phyloP scores from a whole-genome alignment of 2,329 filamentous ascomycete species.

The Fusarium sp. region DNA sequence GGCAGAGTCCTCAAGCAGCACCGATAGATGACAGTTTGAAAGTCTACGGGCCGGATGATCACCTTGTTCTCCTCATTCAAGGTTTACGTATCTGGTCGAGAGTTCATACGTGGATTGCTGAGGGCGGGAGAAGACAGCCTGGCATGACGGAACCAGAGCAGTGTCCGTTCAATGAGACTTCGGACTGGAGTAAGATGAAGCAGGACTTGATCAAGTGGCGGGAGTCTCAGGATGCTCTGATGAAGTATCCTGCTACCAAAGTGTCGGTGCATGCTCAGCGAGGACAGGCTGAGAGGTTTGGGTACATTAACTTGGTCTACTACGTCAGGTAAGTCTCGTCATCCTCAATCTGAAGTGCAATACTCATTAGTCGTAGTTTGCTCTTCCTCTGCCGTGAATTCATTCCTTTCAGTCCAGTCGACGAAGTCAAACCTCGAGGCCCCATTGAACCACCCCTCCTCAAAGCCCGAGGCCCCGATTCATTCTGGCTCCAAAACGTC shows the following conservation, averaged over 20 bases:
- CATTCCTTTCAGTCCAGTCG: constrained; percentile 37
- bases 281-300: constrained; percentile 39
- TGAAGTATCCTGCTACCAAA: constrained; percentile 37
- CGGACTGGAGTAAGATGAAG: constrained; percentile 36
- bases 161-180: constrained; percentile 32
- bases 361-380: not conserved
- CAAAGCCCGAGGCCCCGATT: constrained; percentile 26
- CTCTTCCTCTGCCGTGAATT: constrained; percentile 37
- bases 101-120: constrained; percentile 37
- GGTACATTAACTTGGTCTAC: constrained; percentile 40
- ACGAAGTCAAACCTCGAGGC: constrained; percentile 32
- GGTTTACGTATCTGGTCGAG: constrained; percentile 38
- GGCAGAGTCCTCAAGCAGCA: not conserved
- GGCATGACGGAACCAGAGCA: constrained; percentile 34
- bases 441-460: constrained; percentile 38
- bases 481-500: constrained; percentile 33
- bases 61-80: constrained; percentile 26
- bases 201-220: constrained; percentile 31
- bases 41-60: constrained; percentile 15
- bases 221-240: constrained; percentile 11
- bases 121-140: constrained; percentile 31
- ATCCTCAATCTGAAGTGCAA: accelerated
- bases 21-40: not conserved
- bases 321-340: constrained; percentile 27
- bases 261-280: constrained; percentile 36